Conservation (phyloP, 495 filamentous ascomycete species). For the Talaromyces nanjingensis region DNA sequence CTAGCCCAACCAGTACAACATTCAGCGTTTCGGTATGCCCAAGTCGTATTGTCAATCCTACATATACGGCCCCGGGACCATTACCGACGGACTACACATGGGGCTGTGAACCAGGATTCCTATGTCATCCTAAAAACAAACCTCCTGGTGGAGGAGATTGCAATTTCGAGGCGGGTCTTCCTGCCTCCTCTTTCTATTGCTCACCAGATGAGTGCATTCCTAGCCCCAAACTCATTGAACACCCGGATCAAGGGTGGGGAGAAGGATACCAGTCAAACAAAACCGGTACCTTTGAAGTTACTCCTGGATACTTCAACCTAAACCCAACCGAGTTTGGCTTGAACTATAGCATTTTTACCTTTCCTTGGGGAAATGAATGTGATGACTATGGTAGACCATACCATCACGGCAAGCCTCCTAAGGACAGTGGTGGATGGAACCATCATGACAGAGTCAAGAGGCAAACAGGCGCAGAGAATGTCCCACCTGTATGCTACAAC, state of each 20-base stretch:
- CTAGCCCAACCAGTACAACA: constrained; percentile 13
- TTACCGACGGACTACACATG: constrained; percentile 14
- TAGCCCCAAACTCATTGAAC: constrained; percentile 2
- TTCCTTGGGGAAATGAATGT: not conserved
- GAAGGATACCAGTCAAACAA: constrained; percentile 1
- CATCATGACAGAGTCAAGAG: not conserved
- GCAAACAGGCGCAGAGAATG: not conserved
- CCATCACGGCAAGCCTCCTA: not conserved
- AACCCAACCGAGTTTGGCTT: constrained; percentile 10
- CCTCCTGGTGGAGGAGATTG: constrained; percentile 16
- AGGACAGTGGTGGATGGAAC: too few species aligned
- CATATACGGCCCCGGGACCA: constrained; percentile 21
- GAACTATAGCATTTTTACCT: constrained; percentile 9
- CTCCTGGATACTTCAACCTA: constrained; percentile 12
- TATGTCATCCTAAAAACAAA: constrained; percentile 40
- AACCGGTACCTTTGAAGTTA: not conserved
- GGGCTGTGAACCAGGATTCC: constrained; percentile 45
- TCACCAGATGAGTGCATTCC: constrained; percentile 15
- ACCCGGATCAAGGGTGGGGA: constrained; percentile 2
- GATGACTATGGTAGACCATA: not conserved
- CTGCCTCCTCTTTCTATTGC: constrained; percentile 14
- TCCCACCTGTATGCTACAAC: constrained; percentile 12
- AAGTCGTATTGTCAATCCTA: constrained; percentile 24
- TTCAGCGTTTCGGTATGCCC: constrained; percentile 25
- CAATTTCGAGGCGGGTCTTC: constrained; percentile 14